A percentile compares a stretch with the other conserved stretches of the same genome.
Conservation (phyloP, 495 filamentous ascomycete genomes). For the Stereocaulon alpinum region DNA sequence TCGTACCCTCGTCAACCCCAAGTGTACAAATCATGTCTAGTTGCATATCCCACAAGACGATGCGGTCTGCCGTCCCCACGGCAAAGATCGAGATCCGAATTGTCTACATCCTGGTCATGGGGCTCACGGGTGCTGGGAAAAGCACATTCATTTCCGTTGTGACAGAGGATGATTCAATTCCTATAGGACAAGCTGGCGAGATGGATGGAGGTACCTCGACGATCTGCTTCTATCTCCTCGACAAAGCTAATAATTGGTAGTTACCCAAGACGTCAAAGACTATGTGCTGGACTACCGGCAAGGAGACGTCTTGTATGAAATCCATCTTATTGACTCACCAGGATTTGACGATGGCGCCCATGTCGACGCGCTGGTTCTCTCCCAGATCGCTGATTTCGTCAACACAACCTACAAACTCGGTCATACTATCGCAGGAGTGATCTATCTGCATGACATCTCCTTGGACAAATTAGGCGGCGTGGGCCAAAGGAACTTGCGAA, state of each 20-base stretch:
- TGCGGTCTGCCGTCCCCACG: neutral
- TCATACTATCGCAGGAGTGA: constrained; percentile 9
- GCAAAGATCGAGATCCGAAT: neutral
- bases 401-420: constrained; percentile 9
- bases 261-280: constrained; percentile 11
- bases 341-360: constrained; percentile 13
- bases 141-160: constrained; percentile 30
- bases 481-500: constrained; percentile 8
- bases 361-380: constrained; percentile 9
- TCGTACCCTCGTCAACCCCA: neutral
- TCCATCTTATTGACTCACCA: constrained; percentile 18
- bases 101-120: constrained; percentile 35
- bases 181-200: neutral
- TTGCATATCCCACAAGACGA: neutral
- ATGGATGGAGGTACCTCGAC: constrained; percentile 9
- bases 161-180: constrained; percentile 17
- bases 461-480: constrained; percentile 4
- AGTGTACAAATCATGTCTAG: neutral
- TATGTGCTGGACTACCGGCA: constrained; percentile 4
- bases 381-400: constrained; percentile 6
- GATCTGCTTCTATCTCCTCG: too few relatives aligned
- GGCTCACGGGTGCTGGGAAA: constrained; percentile 35
- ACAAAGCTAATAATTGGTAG: neutral
- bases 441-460: constrained; percentile 18
- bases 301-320: constrained; percentile 3